Percentiles rank a stretch among this genome's conserved stretches.
Evolutionary conservation across 257 asterid species (phyloP).

Genomic region (Rauvolfia tetraphylla): DNA sequence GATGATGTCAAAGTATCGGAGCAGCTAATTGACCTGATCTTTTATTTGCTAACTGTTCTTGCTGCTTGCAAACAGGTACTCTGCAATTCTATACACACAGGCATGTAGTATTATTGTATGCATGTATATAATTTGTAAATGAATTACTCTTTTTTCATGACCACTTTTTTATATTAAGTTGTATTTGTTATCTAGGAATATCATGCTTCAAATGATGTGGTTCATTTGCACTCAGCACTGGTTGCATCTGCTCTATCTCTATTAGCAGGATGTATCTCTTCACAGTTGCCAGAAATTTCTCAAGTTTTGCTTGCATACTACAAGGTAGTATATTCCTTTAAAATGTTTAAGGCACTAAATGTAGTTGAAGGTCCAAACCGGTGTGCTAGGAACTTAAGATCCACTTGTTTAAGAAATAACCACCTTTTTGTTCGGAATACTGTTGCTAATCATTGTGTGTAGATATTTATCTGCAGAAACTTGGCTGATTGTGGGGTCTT

Average conservation of each 20-base stretch:
- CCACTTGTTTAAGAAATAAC: background rate
- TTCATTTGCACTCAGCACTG: constrained; percentile 87
- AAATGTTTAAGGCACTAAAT: constrained; percentile 12
- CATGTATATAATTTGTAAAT: background rate
- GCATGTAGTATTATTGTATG: constrained; percentile 5
- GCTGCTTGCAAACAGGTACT: constrained; percentile 74
- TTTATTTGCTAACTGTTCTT: constrained; percentile 66
- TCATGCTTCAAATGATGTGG: constrained; percentile 56
- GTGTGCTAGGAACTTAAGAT: background rate
- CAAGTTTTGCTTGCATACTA: constrained; percentile 75
- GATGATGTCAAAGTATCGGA: constrained; percentile 86
- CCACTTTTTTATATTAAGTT: constrained; percentile 21
- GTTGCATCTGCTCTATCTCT: constrained; percentile 83
- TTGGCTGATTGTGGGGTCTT: constrained; percentile 14
- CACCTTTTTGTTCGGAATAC: background rate
- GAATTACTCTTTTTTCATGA: background rate
- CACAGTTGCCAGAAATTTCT: constrained; percentile 85
- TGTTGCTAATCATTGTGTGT: background rate
- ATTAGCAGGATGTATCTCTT: constrained; percentile 69
- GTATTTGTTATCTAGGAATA: constrained; percentile 39
- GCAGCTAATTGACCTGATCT: constrained; percentile 79
- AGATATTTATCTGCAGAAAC: background rate
- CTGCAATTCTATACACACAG: constrained; percentile 7
- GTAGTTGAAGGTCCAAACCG: background rate
- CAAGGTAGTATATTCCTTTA: constrained; percentile 46